Evolutionary conservation across 768 basidiomycete genomes (phyloP).

Genomic region (Dentipellis fragilis): DNA sequence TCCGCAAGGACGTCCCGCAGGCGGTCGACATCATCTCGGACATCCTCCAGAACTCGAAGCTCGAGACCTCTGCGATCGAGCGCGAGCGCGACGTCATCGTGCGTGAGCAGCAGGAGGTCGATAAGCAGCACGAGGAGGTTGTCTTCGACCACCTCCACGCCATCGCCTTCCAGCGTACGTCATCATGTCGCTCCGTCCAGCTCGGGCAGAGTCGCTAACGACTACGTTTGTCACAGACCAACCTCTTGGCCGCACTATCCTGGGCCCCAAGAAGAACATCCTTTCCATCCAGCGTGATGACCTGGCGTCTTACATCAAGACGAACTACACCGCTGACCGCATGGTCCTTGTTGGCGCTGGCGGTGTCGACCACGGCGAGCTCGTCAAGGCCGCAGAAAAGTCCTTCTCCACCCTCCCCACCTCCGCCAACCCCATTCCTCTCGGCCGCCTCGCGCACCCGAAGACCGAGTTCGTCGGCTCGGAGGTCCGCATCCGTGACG

Average conservation of each 20-base stretch:
- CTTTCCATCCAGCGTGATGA: conserved; percentile 90
- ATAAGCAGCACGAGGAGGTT: conserved; percentile 97
- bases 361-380: conserved; percentile 83
- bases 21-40: conserved; percentile 97
- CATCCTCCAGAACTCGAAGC: conserved; percentile 93
- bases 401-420: conserved; percentile 86
- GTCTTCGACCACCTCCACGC: conserved; percentile 97
- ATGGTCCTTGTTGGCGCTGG: conserved; percentile 98
- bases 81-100: conserved; percentile 94
- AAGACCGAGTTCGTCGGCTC: conserved; percentile 84
- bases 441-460: conserved; percentile 69
- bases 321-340: conserved; percentile 96
- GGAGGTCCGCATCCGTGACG: conserved; percentile 92
- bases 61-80: conserved; percentile 82
- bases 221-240: conserved; percentile 48
- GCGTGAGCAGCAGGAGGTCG: conserved; percentile 97
- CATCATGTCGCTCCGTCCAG: background rate
- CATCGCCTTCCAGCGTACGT: conserved; percentile 90
- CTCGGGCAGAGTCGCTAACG: background rate
- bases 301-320: conserved; percentile 84
- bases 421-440: conserved; percentile 79
- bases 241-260: conserved; percentile 92
- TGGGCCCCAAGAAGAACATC: conserved; percentile 94
- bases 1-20: conserved; percentile 85
- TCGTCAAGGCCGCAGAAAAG: conserved; percentile 91